Evolutionary conservation across 257 asterid species (phyloP).

Genomic region (Rehmannia glutinosa): DNA sequence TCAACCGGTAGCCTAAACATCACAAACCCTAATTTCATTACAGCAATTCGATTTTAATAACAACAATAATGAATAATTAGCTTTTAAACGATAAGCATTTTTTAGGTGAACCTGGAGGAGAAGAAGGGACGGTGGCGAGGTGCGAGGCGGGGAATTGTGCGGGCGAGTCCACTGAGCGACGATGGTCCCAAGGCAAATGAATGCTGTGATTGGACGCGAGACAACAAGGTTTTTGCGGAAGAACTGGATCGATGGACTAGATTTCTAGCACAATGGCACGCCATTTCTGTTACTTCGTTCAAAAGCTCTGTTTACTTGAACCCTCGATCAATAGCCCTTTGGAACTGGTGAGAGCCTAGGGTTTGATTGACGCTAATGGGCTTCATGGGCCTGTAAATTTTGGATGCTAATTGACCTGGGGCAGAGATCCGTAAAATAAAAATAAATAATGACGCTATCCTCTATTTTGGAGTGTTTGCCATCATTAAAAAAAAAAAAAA

Average conservation of each 20-base stretch:
- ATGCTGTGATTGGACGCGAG: conserved; percentile 24
- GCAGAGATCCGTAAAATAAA: not conserved
- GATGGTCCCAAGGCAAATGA: conserved; percentile 20
- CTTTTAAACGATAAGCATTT: not conserved
- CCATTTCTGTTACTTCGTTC: conserved; percentile 29
- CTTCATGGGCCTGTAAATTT: conserved; percentile 6
- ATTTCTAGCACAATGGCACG: conserved; percentile 38
- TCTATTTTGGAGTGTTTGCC: too few species aligned
- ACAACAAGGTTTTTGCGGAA: conserved; percentile 22
- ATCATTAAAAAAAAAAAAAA: too few species aligned
- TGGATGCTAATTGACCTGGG: not conserved
- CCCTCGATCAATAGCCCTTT: not conserved
- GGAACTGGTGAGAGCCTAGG: not conserved
- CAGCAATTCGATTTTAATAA: not conserved
- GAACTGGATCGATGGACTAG: conserved; percentile 36
- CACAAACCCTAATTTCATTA: not conserved
- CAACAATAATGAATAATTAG: not conserved
- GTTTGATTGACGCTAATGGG: not conserved
- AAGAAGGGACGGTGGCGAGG: conserved; percentile 27
- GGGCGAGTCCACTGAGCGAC: conserved; percentile 28
- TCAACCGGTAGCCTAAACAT: conserved; percentile 48
- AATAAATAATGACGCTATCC: not conserved
- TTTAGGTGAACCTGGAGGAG: conserved; percentile 32
- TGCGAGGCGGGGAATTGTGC: too few species aligned
- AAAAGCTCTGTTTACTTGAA: conserved; percentile 27